Percentiles rank a stretch among this genome's conserved stretches.
phyloP scores from a whole-genome alignment of 1,284 basidiomycete species.

The Malassezia nana region DNA sequence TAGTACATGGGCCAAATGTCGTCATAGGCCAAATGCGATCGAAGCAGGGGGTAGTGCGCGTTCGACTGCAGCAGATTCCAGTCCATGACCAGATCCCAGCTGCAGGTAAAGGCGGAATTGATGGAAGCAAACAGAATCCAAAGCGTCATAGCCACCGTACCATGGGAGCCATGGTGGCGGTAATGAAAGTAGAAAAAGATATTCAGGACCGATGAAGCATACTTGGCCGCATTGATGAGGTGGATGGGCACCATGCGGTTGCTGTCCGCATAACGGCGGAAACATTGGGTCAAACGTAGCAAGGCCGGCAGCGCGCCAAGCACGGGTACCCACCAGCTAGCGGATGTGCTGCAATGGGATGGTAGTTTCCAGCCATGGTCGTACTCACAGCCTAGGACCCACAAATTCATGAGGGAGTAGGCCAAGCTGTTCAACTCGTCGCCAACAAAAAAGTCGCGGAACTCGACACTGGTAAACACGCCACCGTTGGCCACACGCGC shows the following conservation, averaged over 20 bases:
- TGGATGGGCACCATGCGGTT: conserved; percentile 57
- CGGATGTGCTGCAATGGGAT: conserved; percentile 27
- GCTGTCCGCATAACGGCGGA: conserved; percentile 75
- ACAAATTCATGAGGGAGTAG: conserved; percentile 49
- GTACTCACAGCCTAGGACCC: conserved; percentile 63
- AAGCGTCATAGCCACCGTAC: conserved; percentile 15
- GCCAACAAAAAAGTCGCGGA: conserved; percentile 47
- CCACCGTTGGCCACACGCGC: conserved; percentile 59
- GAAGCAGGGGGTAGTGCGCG: conserved; percentile 59
- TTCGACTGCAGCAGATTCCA: conserved; percentile 59
- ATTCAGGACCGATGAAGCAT: conserved; percentile 34
- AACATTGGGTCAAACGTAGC: conserved; percentile 69
- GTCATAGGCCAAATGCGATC: conserved; percentile 56
- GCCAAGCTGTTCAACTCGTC: conserved; percentile 48
- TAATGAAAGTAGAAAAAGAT: conserved; percentile 44
- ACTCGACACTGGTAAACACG: conserved; percentile 50
- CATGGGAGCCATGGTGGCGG: conserved; percentile 29
- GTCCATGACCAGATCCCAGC: conserved; percentile 62
- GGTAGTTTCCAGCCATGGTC: conserved; percentile 35
- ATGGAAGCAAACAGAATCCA: conserved; percentile 56
- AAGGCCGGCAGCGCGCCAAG: conserved; percentile 60
- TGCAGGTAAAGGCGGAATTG: conserved; percentile 62
- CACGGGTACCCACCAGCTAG: conserved; percentile 50
- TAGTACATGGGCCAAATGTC: conserved; percentile 50
- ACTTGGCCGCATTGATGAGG: conserved; percentile 64